Evolutionary conservation across 176 grass and related monocot genomes (phyloP).

Genomic region (Lolium multiflorum): DNA sequence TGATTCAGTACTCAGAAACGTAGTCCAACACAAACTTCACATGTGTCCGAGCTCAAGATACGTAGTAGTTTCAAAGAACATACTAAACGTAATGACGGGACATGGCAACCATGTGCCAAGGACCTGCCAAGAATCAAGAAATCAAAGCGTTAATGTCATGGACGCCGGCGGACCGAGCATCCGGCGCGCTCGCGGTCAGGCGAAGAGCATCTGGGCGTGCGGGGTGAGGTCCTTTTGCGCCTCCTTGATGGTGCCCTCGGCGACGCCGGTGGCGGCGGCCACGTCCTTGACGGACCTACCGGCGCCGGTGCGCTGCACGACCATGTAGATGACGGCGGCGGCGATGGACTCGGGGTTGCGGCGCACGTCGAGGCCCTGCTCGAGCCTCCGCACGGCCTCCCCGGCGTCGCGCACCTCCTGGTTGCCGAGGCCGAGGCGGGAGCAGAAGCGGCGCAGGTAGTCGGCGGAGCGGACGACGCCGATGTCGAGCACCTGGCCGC

Average conservation of each 20-base stretch:
- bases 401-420: slow-evolving; percentile 44
- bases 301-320: slow-evolving; percentile 34
- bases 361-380: slow-evolving; percentile 50
- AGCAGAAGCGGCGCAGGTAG: slow-evolving; percentile 60
- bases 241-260: slow-evolving; percentile 55
- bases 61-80: slow-evolving; percentile 22
- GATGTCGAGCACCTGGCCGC: slow-evolving; percentile 41
- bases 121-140: slow-evolving; percentile 22
- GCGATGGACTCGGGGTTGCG: slow-evolving; percentile 60
- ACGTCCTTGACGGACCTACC: slow-evolving; percentile 44
- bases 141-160: background rate
- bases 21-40: background rate
- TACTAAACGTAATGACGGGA: background rate
- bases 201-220: slow-evolving; percentile 44
- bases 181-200: background rate
- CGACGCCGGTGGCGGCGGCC: slow-evolving; percentile 51
- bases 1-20: slow-evolving; percentile 47
- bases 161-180: no score
- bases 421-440: slow-evolving; percentile 47
- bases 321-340: slow-evolving; percentile 58
- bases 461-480: slow-evolving; percentile 46
- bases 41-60: slow-evolving; percentile 12
- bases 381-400: slow-evolving; percentile 42
- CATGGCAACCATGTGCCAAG: background rate
- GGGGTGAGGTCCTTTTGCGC: slow-evolving; percentile 52